Evolutionary conservation across 2,329 filamentous ascomycete genomes (phyloP).

Genomic region (Epichloe aotearoae): DNA sequence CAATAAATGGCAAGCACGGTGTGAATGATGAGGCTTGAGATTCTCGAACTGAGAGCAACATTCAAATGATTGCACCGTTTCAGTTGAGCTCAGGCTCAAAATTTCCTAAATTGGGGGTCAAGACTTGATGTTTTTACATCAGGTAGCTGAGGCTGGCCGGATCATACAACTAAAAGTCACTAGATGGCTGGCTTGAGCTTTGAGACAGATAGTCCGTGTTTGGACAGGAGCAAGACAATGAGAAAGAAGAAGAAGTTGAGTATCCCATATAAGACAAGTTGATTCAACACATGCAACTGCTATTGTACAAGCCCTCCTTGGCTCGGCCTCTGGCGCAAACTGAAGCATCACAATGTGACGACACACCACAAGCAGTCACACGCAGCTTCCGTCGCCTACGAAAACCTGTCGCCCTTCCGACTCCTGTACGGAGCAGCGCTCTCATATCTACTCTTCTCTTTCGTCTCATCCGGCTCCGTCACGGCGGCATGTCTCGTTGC

Average conservation of each 20-base stretch:
- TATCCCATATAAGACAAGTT: neutral
- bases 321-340: neutral
- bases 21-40: no score
- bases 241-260: neutral
- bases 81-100: no score
- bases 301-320: neutral
- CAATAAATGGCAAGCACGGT: neutral
- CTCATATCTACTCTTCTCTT: slow-evolving; percentile 86
- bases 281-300: neutral
- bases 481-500: slow-evolving; percentile 69
- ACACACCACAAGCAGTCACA: neutral
- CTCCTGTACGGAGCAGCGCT: slow-evolving; percentile 60
- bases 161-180: no score
- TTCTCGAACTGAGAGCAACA: no score
- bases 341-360: neutral
- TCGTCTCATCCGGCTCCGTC: slow-evolving; percentile 50
- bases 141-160: neutral
- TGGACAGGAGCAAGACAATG: neutral
- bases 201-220: neutral
- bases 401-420: slow-evolving; percentile 77
- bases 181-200: no score
- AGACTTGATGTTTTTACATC: neutral
- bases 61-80: no score
- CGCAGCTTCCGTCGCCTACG: slow-evolving; percentile 22
- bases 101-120: no score